phyloP scores from a whole-genome alignment of 352 stramenopile genomes.

The Pythium aristosporum region DNA sequence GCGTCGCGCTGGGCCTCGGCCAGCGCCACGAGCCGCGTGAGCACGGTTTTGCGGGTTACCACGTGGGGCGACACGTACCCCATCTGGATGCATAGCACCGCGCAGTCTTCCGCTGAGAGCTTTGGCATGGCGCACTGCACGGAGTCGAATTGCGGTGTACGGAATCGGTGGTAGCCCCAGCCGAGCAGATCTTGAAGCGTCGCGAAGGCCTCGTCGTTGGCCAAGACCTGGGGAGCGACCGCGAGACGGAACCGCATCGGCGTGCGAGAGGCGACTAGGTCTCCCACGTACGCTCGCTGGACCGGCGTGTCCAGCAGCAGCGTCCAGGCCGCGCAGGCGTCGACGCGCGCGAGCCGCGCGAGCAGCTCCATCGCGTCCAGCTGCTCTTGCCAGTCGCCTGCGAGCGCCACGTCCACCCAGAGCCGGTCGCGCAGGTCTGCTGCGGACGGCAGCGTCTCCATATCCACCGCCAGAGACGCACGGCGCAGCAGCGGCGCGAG shows the following conservation, averaged over 20 bases:
- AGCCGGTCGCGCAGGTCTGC: neutral
- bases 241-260: neutral
- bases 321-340: slow-evolving; percentile 1
- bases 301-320: neutral
- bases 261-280: neutral
- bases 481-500: neutral
- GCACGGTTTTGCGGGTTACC: neutral
- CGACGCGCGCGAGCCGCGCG: neutral
- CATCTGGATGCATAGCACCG: neutral
- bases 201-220: neutral
- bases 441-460: neutral
- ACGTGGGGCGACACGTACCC: neutral
- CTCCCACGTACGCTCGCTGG: neutral
- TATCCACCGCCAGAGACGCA: neutral
- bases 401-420: slow-evolving; percentile 1
- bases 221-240: neutral
- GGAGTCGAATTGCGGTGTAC: too few species aligned
- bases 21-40: slow-evolving; percentile 6
- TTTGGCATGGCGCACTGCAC: neutral
- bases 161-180: too few species aligned
- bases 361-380: slow-evolving; percentile 3
- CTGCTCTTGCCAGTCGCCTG: neutral
- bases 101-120: neutral
- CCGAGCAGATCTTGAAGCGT: neutral
- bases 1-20: neutral